Conservation (phyloP, 495 filamentous ascomycete species). For the Neurospora tetraspora region DNA sequence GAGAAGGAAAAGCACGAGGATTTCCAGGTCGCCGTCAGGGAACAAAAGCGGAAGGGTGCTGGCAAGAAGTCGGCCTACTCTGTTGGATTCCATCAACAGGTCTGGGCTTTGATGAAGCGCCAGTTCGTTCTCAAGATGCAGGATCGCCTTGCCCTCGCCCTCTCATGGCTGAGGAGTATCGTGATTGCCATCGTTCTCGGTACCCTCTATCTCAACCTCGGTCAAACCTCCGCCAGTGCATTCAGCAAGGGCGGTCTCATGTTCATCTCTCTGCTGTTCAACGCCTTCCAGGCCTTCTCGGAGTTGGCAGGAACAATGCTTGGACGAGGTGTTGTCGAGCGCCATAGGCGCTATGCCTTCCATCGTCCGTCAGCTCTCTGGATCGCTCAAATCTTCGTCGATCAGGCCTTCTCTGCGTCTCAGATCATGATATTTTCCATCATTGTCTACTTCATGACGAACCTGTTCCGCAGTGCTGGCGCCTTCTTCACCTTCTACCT, state of each 20-base stretch:
- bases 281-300: constrained; percentile 68
- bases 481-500: constrained; percentile 74
- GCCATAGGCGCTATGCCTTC: constrained; percentile 70
- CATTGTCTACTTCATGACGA: constrained; percentile 75
- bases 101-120: constrained; percentile 73
- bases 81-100: constrained; percentile 66
- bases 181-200: constrained; percentile 69
- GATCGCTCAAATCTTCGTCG: constrained; percentile 72
- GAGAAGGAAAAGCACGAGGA: constrained; percentile 61
- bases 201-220: constrained; percentile 65
- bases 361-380: constrained; percentile 70
- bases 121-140: constrained; percentile 81
- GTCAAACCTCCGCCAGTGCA: constrained; percentile 55
- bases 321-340: constrained; percentile 65
- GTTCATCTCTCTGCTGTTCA: constrained; percentile 69
- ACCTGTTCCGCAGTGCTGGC: constrained; percentile 53
- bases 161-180: constrained; percentile 68
- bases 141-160: constrained; percentile 63
- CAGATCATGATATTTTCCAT: constrained; percentile 62
- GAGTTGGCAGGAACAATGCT: constrained; percentile 64
- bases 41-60: constrained; percentile 64
- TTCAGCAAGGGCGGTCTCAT: constrained; percentile 70
- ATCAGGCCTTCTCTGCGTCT: constrained; percentile 56
- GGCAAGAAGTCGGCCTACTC: constrained; percentile 64
- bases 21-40: constrained; percentile 63